A percentile compares a stretch with the other conserved stretches of the same genome.
phyloP scores from a whole-genome alignment of 208 protist genomes.

The Leishmania tropica region DNA sequence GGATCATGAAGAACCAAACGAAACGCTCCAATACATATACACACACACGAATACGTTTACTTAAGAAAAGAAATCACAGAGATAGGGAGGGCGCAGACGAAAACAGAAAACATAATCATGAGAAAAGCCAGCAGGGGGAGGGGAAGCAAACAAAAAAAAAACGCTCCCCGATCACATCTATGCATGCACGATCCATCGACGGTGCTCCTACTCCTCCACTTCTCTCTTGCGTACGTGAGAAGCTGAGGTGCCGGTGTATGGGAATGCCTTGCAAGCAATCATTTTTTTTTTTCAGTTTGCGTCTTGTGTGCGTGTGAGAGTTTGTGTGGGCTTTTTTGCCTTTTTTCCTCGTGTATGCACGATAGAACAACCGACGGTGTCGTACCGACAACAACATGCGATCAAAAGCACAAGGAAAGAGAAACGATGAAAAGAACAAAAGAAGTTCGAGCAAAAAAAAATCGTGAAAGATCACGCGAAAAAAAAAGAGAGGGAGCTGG shows the following conservation, averaged over 20 bases:
- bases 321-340: not conserved
- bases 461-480: not conserved
- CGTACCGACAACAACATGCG: not conserved
- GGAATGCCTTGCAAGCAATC: not conserved
- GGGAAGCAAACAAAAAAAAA: not conserved
- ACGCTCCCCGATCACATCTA: not conserved
- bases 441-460: not conserved
- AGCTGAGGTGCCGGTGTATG: not conserved
- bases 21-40: not conserved
- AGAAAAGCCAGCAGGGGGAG: not conserved
- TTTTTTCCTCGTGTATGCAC: not conserved
- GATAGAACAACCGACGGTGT: no score
- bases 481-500: not conserved
- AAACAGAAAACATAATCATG: not conserved
- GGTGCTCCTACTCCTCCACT: not conserved
- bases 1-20: not conserved
- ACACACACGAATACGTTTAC: no score
- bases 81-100: not conserved
- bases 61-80: not conserved
- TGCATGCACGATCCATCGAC: not conserved
- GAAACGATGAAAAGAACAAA: not conserved
- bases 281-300: not conserved
- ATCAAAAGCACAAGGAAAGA: constrained; percentile 5
- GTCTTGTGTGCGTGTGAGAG: not conserved
- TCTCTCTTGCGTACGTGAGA: not conserved